A percentile compares a stretch with the other conserved stretches of the same genome.
These are phyloP conservation scores for Aspergillus fructus DNA, from an alignment of 2,329 filamentous ascomycete genomes.

Conservation along the genomic window DNA sequence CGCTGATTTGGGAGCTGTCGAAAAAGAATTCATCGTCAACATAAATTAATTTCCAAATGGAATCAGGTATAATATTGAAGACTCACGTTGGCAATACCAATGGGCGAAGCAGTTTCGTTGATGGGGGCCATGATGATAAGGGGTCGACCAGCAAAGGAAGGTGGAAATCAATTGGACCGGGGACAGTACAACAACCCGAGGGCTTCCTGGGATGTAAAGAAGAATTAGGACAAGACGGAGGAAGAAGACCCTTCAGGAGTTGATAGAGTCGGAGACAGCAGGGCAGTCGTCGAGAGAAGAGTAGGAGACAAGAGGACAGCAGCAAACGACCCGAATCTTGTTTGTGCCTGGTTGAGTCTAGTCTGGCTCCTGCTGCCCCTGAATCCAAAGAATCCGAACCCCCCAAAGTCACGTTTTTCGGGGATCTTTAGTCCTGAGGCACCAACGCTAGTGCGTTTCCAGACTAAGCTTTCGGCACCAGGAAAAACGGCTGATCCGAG, in stretches of 20 bases:
- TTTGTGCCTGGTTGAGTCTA: conserved; percentile 18
- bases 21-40: conserved; percentile 33
- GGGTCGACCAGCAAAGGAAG: conserved; percentile 16
- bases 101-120: conserved; percentile 62
- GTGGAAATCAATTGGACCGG: conserved; percentile 17
- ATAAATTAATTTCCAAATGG: not conserved
- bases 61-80: not conserved
- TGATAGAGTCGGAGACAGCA: not conserved
- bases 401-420: conserved; percentile 9
- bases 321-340: conserved; percentile 12
- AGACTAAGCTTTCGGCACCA: conserved; percentile 27
- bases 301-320: conserved; percentile 3
- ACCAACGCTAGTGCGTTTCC: conserved; percentile 25
- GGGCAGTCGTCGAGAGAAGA: conserved; percentile 1
- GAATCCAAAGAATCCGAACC: conserved; percentile 23
- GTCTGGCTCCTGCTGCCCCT: conserved; percentile 30
- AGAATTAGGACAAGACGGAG: not conserved
- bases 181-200: conserved; percentile 11
- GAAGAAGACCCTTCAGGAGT: conserved; percentile 2
- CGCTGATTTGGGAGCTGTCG: conserved; percentile 67
- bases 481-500: conserved; percentile 26
- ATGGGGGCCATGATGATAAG: conserved; percentile 53
- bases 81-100: conserved; percentile 73
- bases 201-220: not conserved
- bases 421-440: conserved; percentile 8